Base-by-base conservation (phyloP, 768 basidiomycete genomes). In the Tubosaeta sp. region DNA sequence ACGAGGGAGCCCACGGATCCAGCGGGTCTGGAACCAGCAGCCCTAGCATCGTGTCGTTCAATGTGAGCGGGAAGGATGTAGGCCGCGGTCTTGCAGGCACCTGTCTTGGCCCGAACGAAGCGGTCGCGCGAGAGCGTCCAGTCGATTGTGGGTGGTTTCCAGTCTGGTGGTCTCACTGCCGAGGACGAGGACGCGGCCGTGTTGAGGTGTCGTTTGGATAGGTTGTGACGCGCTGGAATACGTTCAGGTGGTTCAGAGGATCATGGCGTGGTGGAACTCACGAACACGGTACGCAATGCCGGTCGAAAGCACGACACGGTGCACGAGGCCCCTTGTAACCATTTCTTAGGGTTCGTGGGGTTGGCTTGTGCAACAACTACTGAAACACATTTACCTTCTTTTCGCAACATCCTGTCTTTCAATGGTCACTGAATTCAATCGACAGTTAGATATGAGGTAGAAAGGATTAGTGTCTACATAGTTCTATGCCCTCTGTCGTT, bases 81-180 rank as follows among this genome's bases (percentile, higher is more conserved):
- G 0, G 83, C 90, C 30, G 93, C 71, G 0, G 91, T 94, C 70
- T 95, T 29, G 90, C 92, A 0, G 91, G 92, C n/a, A 25, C 92
- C 90, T 0, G 92, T 92, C 65, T 84, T 87, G 5, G 92, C 88
- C 64, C 90, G 86, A 49, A 94, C 90, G 40, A 95, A 75, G 21
- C 94, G 67, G 65, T 97, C 93, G 6, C 85, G 80, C 10, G 66
- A 52, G 8, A 54, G 35, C 9, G 51, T 51, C 11, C 57, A 34
- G 32, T 60, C 47, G 13, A 54, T 5, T 2, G 13, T 18, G 8
- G 51, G 41, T 19, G 47, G 44, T n/a, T 44, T 39, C 44, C 32
- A 45, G 9, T 30, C 16, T 0, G 21, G 13, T 3, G 29, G 25
- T 12, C 35, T n/a, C 24, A 16, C 10, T 0, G 22, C 9, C 24